Evolutionary conservation across 441 rosid genomes (phyloP).

Genomic region (Aquilaria agallochum): DNA sequence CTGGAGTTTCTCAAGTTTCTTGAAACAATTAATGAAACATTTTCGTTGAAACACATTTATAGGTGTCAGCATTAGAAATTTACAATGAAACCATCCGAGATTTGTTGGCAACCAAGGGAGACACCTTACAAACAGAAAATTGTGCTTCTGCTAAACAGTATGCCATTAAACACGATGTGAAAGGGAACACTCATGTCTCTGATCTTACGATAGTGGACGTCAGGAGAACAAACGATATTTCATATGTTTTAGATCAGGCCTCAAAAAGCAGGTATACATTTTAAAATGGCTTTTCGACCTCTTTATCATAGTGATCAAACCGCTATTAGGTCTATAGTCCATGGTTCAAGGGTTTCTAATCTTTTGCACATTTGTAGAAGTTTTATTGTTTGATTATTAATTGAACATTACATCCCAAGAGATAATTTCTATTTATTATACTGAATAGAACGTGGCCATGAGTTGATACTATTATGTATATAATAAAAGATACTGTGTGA

Average conservation of each 20-base stretch:
- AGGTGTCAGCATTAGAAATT: conserved; percentile 97
- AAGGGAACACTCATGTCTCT: conserved; percentile 72
- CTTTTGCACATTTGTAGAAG: not conserved
- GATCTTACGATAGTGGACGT: conserved; percentile 93
- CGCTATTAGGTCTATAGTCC: too few species aligned
- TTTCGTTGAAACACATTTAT: conserved; percentile 11
- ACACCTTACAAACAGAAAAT: not conserved
- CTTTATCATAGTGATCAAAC: too few species aligned
- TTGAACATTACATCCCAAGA: too few species aligned
- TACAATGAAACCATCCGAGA: conserved; percentile 93
- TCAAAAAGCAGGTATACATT: conserved; percentile 74
- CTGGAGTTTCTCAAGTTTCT: not conserved
- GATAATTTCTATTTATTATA: too few species aligned
- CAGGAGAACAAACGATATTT: conserved; percentile 68
- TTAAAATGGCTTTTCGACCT: not conserved
- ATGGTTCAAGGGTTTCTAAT: not conserved
- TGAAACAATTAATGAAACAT: not conserved
- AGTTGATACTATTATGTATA: too few species aligned
- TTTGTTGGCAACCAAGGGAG: conserved; percentile 58
- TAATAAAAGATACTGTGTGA: too few species aligned
- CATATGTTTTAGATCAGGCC: conserved; percentile 80
- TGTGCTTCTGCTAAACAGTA: conserved; percentile 70
- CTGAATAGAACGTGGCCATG: too few species aligned
- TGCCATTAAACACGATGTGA: conserved; percentile 81
- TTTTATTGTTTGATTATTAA: too few species aligned